Evolutionary conservation across 2,329 filamentous ascomycete species (phyloP), one percentile per base, ranked within the genome.

Genomic region (Alternaria metachromatica): DNA sequence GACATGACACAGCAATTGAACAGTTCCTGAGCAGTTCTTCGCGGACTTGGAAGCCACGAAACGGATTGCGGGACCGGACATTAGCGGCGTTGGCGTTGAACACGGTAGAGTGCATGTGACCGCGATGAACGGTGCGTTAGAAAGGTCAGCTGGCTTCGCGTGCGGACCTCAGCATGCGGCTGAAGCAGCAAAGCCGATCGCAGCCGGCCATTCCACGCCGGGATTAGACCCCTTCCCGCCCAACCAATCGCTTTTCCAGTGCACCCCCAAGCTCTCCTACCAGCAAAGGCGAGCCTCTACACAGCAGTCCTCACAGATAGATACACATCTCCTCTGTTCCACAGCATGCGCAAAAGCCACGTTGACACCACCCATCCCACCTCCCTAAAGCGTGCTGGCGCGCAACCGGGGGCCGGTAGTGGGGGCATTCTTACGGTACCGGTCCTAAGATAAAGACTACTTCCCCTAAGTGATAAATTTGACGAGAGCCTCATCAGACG

Each of bases 1-100:
- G 60, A 93, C 87, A 68, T 87, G 88, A 75, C 91, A 92, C 25
- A 86, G 83, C 30, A 93, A 80, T 58, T 89, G 86, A 18, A 93
- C 76, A 2, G 57, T 55, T 2, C 56, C 59, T 30, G 58, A 18
- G 13, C 43, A 6, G 53, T 63, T 44, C 51, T 55, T 75, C 4
- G 63, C 55, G 25, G 67, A 67, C 59, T 74, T 76, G 33, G 70
- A 59, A 37, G 71, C 69, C 26, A 77, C 65, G 60, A 72, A 73
- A 20, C 76, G 76, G 54, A 80, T 71, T 9, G 74, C 72, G n/a
- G 67, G 68, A 50, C 26, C 55, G n/a, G 49, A 41, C 46, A 63
- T 63, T 13, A 21, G 44, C 23, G 37, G 21, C 23, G 44, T 6
- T 5, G 41, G 13, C 9, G 23, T 41, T 26, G 50, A 28, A 49